A percentile compares a stretch with the other conserved stretches of the same genome.
Conservation (phyloP, 352 stramenopile genomes). For the Pythium aquatile region DNA sequence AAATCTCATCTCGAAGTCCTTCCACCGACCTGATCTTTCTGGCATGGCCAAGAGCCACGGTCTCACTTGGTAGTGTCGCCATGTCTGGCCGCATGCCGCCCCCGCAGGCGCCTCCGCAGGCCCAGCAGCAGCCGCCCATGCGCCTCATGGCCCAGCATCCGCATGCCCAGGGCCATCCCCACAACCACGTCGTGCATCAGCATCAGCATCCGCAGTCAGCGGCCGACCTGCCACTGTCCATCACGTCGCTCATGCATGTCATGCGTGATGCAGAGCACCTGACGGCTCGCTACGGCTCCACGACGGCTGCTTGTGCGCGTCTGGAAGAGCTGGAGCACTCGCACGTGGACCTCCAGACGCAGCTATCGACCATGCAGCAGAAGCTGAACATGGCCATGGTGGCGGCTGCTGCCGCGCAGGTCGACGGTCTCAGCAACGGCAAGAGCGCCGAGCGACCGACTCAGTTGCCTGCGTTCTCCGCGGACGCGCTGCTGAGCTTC, state of each 20-base stretch:
- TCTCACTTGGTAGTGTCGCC: not conserved
- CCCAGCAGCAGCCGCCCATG: conserved; percentile 1
- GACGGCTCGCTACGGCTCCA: conserved; percentile 34
- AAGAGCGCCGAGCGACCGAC: not conserved
- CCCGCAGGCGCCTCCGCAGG: not conserved
- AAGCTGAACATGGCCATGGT: conserved; percentile 27
- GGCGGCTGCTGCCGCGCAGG: conserved; percentile 23
- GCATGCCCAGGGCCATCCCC: not conserved
- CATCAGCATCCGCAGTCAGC: not conserved
- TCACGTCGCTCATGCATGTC: conserved; percentile 27
- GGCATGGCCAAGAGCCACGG: conserved; percentile 1
- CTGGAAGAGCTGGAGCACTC: conserved; percentile 34
- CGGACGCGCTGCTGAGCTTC: conserved; percentile 29
- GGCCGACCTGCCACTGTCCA: conserved; percentile 19
- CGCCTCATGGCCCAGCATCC: conserved; percentile 5
- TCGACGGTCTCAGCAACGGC: conserved; percentile 8
- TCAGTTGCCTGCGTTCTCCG: conserved; percentile 20
- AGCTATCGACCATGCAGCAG: conserved; percentile 31
- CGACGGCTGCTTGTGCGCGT: conserved; percentile 25
- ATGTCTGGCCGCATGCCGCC: conserved; percentile 12
- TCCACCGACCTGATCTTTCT: not conserved
- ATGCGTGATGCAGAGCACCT: conserved; percentile 41
- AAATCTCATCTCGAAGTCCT: not conserved
- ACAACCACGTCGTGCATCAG: not conserved
- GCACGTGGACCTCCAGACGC: conserved; percentile 23